Conservation (phyloP, 192 early-diverging fungal species). For the Backusella westeae region DNA sequence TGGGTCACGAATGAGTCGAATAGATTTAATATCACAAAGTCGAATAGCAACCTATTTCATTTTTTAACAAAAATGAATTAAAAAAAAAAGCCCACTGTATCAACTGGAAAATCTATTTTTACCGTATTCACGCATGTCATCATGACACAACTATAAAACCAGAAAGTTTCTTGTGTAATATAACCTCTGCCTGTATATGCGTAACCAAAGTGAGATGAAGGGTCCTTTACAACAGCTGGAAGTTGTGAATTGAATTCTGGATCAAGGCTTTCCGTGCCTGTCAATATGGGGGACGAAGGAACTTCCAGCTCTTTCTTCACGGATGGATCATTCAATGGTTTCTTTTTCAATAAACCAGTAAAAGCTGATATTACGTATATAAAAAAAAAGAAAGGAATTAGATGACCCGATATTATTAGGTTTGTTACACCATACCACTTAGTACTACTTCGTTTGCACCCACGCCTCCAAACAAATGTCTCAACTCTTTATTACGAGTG, state of each 20-base stretch:
- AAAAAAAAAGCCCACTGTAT: background rate
- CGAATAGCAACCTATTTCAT: constrained; percentile 39
- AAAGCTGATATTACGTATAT: constrained; percentile 10
- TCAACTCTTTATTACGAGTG: constrained; percentile 29
- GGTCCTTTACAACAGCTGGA: constrained; percentile 6
- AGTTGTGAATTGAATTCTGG: constrained; percentile 17
- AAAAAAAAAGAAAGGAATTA: background rate
- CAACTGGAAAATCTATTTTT: background rate
- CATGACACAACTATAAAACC: constrained; percentile 62
- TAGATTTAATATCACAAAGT: constrained; percentile 41
- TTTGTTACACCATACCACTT: constrained; percentile 29
- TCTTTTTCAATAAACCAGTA: constrained; percentile 19
- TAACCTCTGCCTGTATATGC: constrained; percentile 55
- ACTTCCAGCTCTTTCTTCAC: background rate
- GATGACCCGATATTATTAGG: background rate
- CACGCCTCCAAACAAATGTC: constrained; percentile 29
- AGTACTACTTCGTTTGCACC: constrained; percentile 31
- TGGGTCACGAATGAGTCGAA: constrained; percentile 34
- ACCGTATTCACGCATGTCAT: constrained; percentile 65
- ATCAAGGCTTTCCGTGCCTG: constrained; percentile 5
- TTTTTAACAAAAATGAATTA: background rate
- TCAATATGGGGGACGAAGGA: background rate
- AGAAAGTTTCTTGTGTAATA: constrained; percentile 62
- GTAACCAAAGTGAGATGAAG: constrained; percentile 28
- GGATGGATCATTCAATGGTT: constrained; percentile 13